A percentile compares a stretch with the other conserved stretches of the same genome.
phyloP scores from a whole-genome alignment of 331 rosid genomes.

The Spiraea crenata region DNA sequence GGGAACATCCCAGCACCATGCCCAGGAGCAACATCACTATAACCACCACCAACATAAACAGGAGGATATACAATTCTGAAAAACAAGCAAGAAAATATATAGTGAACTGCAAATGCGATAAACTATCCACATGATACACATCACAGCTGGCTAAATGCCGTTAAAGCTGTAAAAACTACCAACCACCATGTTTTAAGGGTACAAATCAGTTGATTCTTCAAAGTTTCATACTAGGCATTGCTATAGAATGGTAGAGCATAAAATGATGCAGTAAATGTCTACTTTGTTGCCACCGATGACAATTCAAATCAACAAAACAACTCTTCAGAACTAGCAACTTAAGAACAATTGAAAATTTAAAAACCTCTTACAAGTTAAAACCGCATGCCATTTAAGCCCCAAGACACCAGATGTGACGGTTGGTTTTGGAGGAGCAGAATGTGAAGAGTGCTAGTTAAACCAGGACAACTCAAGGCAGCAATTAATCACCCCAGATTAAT shows the following conservation, averaged over 20 bases:
- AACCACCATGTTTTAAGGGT: neutral
- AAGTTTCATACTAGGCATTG: neutral
- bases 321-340: too few relatives aligned
- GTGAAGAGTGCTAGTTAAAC: too few relatives aligned
- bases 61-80: slow-evolving; percentile 56
- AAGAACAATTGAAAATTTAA: too few relatives aligned
- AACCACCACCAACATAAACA: slow-evolving; percentile 35
- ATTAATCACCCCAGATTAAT: too few relatives aligned
- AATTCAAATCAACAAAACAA: too few relatives aligned
- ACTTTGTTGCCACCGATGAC: neutral
- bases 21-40: slow-evolving; percentile 68
- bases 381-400: too few relatives aligned
- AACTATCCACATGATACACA: neutral
- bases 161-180: neutral
- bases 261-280: neutral
- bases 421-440: too few relatives aligned
- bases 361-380: too few relatives aligned
- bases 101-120: neutral
- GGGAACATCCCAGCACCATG: slow-evolving; percentile 76
- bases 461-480: too few relatives aligned
- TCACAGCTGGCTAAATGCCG: neutral
- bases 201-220: neutral
- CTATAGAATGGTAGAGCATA: neutral
- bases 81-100: slow-evolving; percentile 13
- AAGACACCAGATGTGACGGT: too few relatives aligned